A percentile compares a stretch with the other conserved stretches of the same genome.
Conservation (phyloP, 805 yeast species). For the Sungouiozyma ichnusensis region DNA sequence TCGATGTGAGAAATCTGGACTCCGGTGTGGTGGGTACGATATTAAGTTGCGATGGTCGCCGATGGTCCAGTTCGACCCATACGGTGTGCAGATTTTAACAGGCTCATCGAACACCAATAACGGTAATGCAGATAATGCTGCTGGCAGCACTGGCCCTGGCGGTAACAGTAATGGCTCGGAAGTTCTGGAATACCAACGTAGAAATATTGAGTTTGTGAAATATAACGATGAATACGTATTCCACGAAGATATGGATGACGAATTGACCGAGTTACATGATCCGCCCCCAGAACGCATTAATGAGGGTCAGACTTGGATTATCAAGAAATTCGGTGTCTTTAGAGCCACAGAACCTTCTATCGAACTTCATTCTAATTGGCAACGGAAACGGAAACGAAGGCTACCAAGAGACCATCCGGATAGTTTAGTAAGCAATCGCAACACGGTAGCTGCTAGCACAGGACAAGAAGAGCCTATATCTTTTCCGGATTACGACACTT, state of each 20-base stretch:
- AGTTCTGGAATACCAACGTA: constrained; percentile 53
- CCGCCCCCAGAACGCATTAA: constrained; percentile 34
- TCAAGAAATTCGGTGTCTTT: constrained; percentile 83
- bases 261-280: constrained; percentile 38
- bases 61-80: constrained; percentile 41
- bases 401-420: not conserved
- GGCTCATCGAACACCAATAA: constrained; percentile 7
- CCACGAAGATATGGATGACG: constrained; percentile 78
- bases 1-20: constrained; percentile 58
- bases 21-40: constrained; percentile 73
- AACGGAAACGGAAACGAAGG: constrained; percentile 5
- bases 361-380: constrained; percentile 14
- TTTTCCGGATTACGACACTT: constrained; percentile 33
- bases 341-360: constrained; percentile 18
- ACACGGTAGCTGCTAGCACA: not conserved
- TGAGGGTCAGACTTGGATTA: constrained; percentile 38
- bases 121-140: constrained; percentile 7
- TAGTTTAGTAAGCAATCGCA: not conserved
- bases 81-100: constrained; percentile 27
- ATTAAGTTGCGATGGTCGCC: constrained; percentile 67
- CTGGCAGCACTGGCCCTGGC: constrained; percentile 2
- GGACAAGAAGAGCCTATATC: not conserved
- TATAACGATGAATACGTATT: constrained; percentile 66
- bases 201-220: constrained; percentile 62
- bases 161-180: constrained; percentile 5